Conservation (phyloP, 495 filamentous ascomycete genomes). For the Neurospora sp. region DNA sequence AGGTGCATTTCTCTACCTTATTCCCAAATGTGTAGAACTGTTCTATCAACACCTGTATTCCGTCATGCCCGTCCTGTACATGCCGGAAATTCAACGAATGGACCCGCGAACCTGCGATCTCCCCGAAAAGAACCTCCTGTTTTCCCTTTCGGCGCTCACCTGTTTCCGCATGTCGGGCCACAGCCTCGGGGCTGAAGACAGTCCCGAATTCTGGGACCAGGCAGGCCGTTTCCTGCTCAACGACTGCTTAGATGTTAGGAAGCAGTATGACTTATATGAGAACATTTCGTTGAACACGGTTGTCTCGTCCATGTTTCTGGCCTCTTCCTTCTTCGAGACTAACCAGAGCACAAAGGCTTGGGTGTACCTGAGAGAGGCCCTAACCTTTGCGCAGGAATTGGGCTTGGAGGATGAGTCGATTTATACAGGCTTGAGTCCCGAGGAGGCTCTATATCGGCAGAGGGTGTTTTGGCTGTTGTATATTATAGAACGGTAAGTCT, state of each 20-base stretch:
- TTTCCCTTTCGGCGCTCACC: slow-evolving; percentile 25
- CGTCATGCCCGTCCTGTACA: slow-evolving; percentile 27
- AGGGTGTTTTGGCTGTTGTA: slow-evolving; percentile 57
- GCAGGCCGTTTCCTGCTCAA: slow-evolving; percentile 27
- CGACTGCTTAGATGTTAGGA: slow-evolving; percentile 20
- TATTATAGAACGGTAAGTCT: slow-evolving; percentile 45
- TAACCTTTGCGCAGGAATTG: slow-evolving; percentile 47
- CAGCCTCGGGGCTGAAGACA: slow-evolving; percentile 12
- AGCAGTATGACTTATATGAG: slow-evolving; percentile 26
- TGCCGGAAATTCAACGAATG: slow-evolving; percentile 19
- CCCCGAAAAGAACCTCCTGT: slow-evolving; percentile 23
- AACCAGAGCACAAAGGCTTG: slow-evolving; percentile 34
- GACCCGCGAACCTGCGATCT: slow-evolving; percentile 12
- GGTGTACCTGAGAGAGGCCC: slow-evolving; percentile 55
- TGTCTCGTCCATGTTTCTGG: slow-evolving; percentile 26
- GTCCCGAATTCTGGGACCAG: slow-evolving; percentile 20
- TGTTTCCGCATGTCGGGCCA: slow-evolving; percentile 28
- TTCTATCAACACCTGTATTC: slow-evolving; percentile 29
- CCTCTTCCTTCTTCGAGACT: slow-evolving; percentile 26
- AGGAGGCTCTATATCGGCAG: slow-evolving; percentile 43
- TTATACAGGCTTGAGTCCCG: slow-evolving; percentile 32
- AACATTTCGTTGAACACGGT: slow-evolving; percentile 21
- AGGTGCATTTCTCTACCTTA: slow-evolving; percentile 19
- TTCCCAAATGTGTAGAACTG: slow-evolving; percentile 25
- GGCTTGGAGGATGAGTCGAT: slow-evolving; percentile 48